Percentiles rank a stretch among this genome's conserved stretches.
phyloP scores from a whole-genome alignment of 176 grass and related monocot genomes.

The Otatea glauca region DNA sequence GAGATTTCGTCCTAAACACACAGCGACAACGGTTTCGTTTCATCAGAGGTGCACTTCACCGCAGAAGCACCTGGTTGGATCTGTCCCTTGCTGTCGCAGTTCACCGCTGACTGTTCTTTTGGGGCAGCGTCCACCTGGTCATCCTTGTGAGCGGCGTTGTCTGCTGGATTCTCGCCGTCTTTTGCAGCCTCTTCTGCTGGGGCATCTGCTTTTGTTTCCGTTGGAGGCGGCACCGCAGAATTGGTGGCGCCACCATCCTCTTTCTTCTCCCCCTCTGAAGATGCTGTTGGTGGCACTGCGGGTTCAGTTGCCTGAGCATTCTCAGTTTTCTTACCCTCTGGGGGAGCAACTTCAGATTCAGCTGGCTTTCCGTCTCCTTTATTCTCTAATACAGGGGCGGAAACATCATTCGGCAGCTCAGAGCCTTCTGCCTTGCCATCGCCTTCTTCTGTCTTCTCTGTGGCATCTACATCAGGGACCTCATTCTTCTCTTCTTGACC shows the following conservation, averaged over 20 bases:
- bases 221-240: neutral
- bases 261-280: conserved; percentile 30
- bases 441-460: conserved; percentile 39
- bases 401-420: conserved; percentile 3
- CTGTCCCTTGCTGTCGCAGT: conserved; percentile 48
- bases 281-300: neutral
- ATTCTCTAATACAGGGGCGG: conserved; percentile 19
- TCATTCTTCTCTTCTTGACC: conserved; percentile 48
- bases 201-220: conserved; percentile 36
- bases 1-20: conserved; percentile 36
- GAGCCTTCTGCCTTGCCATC: neutral
- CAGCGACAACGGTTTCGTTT: neutral
- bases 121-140: neutral
- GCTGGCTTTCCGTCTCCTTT: conserved; percentile 29
- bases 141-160: neutral
- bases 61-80: conserved; percentile 46
- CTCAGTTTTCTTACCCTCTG: conserved; percentile 22
- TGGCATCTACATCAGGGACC: neutral
- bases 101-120: conserved; percentile 23
- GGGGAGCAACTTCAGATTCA: conserved; percentile 35
- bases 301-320: conserved; percentile 7
- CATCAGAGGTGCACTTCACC: conserved; percentile 42
- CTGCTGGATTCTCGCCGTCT: neutral
- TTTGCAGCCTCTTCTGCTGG: conserved; percentile 34
- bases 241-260: conserved; percentile 14